Conservation (phyloP, 192 early-diverging fungal species). For the Podila epigama region DNA sequence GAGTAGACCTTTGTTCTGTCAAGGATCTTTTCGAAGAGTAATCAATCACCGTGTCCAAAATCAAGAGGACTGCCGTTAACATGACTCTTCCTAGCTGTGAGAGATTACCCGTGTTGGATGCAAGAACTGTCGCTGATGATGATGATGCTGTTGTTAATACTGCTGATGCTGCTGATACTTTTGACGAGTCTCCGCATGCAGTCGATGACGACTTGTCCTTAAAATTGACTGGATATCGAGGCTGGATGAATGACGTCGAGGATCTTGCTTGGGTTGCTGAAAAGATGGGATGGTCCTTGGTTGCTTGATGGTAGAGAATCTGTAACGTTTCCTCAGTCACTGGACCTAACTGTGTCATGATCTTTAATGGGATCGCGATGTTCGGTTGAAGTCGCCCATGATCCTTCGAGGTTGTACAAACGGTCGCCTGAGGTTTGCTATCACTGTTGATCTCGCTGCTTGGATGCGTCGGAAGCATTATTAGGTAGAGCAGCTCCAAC, state of each 20-base stretch:
- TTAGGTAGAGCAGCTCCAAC: conserved; percentile 13
- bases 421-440: too few relatives aligned
- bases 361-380: neutral
- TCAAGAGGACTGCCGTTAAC: conserved; percentile 2
- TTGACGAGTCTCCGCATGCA: too few relatives aligned
- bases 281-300: conserved; percentile 5
- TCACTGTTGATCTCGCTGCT: neutral
- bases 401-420: too few relatives aligned
- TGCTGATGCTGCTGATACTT: too few relatives aligned
- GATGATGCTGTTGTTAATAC: too few relatives aligned
- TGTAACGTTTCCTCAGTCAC: neutral
- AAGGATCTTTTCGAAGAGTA: neutral
- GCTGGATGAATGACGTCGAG: neutral
- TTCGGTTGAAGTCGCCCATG: too few relatives aligned
- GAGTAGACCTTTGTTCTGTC: too few relatives aligned
- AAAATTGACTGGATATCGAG: neutral
- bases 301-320: neutral
- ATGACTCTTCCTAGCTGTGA: conserved; percentile 21
- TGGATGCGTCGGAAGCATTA: neutral
- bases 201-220: conserved; percentile 16
- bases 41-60: conserved; percentile 6
- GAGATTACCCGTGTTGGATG: too few relatives aligned
- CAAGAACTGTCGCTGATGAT: too few relatives aligned
- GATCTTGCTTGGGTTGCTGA: neutral
- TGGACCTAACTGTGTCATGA: neutral